phyloP scores from a whole-genome alignment of 1,284 basidiomycete species.

The Apiotrichum porosum region DNA sequence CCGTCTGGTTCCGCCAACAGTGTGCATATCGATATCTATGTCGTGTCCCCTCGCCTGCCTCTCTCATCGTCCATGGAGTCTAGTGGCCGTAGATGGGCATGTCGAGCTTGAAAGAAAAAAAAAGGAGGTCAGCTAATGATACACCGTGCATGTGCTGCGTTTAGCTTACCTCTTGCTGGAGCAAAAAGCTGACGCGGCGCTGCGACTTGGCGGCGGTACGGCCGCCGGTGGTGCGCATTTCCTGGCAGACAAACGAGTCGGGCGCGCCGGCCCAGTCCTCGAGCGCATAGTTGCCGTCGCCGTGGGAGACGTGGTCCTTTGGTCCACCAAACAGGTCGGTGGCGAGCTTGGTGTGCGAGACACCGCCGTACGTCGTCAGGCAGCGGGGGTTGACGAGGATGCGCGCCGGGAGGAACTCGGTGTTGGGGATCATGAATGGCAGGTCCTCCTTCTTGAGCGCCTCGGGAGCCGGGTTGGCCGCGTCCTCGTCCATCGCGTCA shows the following conservation, averaged over 20 bases:
- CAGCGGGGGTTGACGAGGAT: constrained; percentile 92
- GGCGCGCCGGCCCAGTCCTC: constrained; percentile 93
- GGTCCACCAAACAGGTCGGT: constrained; percentile 81
- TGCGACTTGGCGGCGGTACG: constrained; percentile 85
- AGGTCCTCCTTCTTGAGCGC: constrained; percentile 42
- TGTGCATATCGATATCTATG: too few relatives aligned
- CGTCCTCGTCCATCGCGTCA: constrained; percentile 70
- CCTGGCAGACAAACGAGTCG: constrained; percentile 92
- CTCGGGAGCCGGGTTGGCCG: constrained; percentile 40
- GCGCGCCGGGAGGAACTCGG: constrained; percentile 74
- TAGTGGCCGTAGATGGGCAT: neutral
- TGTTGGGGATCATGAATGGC: constrained; percentile 60
- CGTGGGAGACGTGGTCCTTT: constrained; percentile 41
- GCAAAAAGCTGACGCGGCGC: constrained; percentile 75
- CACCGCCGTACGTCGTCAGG: constrained; percentile 92
- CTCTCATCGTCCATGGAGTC: too few relatives aligned
- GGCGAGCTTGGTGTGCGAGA: constrained; percentile 86
- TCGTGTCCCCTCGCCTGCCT: too few relatives aligned
- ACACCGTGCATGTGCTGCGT: too few relatives aligned
- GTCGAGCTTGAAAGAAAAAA: neutral
- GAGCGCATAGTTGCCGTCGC: constrained; percentile 65
- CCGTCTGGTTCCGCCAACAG: too few relatives aligned
- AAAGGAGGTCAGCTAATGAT: neutral
- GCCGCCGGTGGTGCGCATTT: constrained; percentile 88
- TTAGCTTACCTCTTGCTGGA: constrained; percentile 58